A percentile compares a stretch with the other conserved stretches of the same genome.
Evolutionary conservation across 176 grass and related monocot genomes (phyloP).

Genomic region (Raddia distichophylla): DNA sequence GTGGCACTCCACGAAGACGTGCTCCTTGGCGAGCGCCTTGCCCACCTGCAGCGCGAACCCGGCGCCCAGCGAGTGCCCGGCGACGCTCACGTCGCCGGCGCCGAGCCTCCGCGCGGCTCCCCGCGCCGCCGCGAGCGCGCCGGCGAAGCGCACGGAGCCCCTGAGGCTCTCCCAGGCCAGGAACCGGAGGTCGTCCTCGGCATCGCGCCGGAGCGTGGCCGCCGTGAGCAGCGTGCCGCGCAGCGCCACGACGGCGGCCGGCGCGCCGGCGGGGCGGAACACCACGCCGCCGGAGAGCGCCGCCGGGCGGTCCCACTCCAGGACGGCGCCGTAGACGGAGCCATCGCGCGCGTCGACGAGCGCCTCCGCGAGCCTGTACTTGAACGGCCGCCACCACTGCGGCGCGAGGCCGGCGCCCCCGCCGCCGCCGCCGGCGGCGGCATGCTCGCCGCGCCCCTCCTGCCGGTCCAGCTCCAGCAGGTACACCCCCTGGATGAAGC

Average conservation of each 20-base stretch:
- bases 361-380: conserved; percentile 54
- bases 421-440: background rate
- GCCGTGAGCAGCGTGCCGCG: conserved; percentile 67
- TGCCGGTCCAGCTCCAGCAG: conserved; percentile 88
- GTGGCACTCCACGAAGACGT: conserved; percentile 89
- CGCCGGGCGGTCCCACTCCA: conserved; percentile 79
- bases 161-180: conserved; percentile 81
- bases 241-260: conserved; percentile 61
- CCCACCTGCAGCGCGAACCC: conserved; percentile 86
- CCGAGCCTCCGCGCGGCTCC: conserved; percentile 42
- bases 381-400: conserved; percentile 89
- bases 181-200: conserved; percentile 74
- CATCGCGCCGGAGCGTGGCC: conserved; percentile 61
- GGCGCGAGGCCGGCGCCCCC: conserved; percentile 49
- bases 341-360: conserved; percentile 74
- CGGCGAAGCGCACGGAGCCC: conserved; percentile 71
- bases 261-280: conserved; percentile 62
- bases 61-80: conserved; percentile 79
- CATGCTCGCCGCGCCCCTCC: conserved; percentile 53
- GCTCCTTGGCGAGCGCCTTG: conserved; percentile 77
- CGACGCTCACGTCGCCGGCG: conserved; percentile 52
- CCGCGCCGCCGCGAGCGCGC: conserved; percentile 62
- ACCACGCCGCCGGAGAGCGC: conserved; percentile 51
- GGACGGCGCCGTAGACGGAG: conserved; percentile 78
- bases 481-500: conserved; percentile 87